Evolutionary conservation across 352 stramenopile genomes (phyloP), one percentile per base, ranked within the genome.

Genomic region (Blastocystis sp.): DNA sequence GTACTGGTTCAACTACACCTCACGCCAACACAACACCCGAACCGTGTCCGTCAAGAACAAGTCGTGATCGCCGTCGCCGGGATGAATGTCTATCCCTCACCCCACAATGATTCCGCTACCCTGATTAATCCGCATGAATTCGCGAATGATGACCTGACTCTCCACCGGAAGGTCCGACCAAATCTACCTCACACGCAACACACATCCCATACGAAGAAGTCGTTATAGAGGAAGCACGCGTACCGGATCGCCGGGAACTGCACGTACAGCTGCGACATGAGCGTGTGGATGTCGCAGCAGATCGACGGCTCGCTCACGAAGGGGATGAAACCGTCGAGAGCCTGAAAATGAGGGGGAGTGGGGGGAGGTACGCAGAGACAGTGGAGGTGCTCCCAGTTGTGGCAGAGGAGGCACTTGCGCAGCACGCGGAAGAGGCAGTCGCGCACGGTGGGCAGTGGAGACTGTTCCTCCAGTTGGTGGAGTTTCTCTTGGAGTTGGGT

Each of bases 341-440:
- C 55, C 74, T 85, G 50, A 24, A 24, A 9, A 59, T 81, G 6
- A 67, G 10, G 35, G 6, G 24, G 31, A 0, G 13, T 16, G 37
- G 9, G n/a, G 37, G 66, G 12, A n/a, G 2, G 12, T 50, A 85
- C 74, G 35, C 66, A 85, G 37, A 85, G 74, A 39, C 55, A 85
- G 29, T 85, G 74, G 29, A 85, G 74, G 33, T 85, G 74, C 6
- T 66, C 31, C 74, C 74, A 85, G 61, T 67, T 41, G 41, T 50
- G 12, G 29, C 26, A 85, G 33, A 69, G 2, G 3, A 85, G 41
- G 55, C 41, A 67, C 51, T 69, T 29, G n/a, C 50, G 74, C 31
- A 85, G 35, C 4, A 69, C 13, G 12, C 31, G 21, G 51, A 33
- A 39, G 16, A 85, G 13, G 13, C 31, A 21, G 13, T 66, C n/a